Conservation (phyloP, 129 eudicot species). For the Chrysanthemum makinoi region DNA sequence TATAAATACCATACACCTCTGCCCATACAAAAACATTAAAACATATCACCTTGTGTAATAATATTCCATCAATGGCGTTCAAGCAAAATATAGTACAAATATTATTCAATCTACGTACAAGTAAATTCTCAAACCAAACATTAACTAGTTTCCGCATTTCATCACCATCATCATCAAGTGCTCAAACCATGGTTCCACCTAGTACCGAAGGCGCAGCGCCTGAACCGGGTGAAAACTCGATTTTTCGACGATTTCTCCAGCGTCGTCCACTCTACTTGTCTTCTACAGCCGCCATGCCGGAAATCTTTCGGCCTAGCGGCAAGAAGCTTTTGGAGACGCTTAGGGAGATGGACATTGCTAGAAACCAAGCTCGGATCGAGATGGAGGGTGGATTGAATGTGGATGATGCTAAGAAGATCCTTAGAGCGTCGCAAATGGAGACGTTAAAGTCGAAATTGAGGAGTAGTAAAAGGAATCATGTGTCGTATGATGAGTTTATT, state of each 20-base stretch:
- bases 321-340: conserved; percentile 53
- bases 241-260: conserved; percentile 44
- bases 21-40: not conserved
- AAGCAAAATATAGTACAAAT: conserved; percentile 52
- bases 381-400: conserved; percentile 39
- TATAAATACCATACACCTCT: conserved; percentile 18
- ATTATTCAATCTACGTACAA: conserved; percentile 29
- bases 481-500: conserved; percentile 56
- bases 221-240: conserved; percentile 47
- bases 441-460: conserved; percentile 54
- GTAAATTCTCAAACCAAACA: conserved; percentile 41
- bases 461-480: conserved; percentile 33
- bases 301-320: conserved; percentile 31
- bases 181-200: conserved; percentile 30
- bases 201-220: conserved; percentile 28
- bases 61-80: conserved; percentile 63
- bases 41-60: not conserved
- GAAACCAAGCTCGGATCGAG: conserved; percentile 47
- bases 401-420: conserved; percentile 61
- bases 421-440: conserved; percentile 55
- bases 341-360: conserved; percentile 51
- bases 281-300: conserved; percentile 25
- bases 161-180: conserved; percentile 35
- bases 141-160: conserved; percentile 46
- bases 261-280: conserved; percentile 37